Conservation (phyloP, 208 protist species). For the Leishmania major region DNA sequence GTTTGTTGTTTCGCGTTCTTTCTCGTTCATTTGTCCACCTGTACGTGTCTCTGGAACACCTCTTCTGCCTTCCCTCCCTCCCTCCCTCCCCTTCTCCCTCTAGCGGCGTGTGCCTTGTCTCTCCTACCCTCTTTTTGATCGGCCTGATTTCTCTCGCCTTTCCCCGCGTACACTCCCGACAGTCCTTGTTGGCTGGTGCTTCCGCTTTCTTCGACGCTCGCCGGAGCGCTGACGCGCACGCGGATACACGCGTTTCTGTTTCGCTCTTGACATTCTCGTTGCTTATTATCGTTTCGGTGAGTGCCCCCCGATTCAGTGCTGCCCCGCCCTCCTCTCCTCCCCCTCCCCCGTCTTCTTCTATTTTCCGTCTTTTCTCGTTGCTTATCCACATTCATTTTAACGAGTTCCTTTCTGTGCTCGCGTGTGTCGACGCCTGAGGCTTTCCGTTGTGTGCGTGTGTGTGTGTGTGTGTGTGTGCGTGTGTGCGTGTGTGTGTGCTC, state of each 20-base stretch:
- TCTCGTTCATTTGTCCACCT: background rate
- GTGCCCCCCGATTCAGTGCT: background rate
- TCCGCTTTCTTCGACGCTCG: too few species aligned
- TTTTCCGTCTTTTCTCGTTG: constrained; percentile 1
- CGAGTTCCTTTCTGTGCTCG: background rate
- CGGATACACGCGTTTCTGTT: too few species aligned
- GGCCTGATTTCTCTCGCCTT: background rate
- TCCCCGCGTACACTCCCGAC: background rate
- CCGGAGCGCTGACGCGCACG: too few species aligned
- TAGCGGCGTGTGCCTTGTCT: background rate
- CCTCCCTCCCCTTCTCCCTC: background rate
- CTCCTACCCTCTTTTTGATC: background rate
- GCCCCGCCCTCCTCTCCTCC: background rate
- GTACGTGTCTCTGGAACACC: background rate
- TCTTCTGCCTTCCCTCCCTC: background rate
- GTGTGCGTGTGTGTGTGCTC: background rate
- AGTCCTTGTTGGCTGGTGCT: background rate
- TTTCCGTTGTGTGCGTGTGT: background rate
- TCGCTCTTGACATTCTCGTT: too few species aligned
- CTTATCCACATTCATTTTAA: background rate
- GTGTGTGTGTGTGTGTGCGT: background rate
- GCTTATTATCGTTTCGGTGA: too few species aligned
- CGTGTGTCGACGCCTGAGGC: background rate
- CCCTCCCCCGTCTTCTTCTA: background rate
- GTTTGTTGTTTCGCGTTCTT: background rate